Evolutionary conservation across 2,329 filamentous ascomycete species (phyloP), one percentile per base, ranked within the genome.

Genomic region (Chalaropsis ovoidea): DNA sequence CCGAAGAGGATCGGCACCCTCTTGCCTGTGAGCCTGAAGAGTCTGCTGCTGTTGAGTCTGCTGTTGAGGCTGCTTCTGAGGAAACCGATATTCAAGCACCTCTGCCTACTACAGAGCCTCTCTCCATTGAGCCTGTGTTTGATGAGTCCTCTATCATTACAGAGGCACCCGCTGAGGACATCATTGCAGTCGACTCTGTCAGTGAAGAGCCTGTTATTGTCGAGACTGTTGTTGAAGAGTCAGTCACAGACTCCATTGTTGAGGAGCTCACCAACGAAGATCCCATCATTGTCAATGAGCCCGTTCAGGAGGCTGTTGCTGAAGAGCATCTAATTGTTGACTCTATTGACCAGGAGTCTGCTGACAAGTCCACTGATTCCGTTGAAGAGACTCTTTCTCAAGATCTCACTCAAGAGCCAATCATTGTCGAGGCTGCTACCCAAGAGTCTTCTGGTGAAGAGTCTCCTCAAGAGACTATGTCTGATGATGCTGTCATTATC

Each of bases 271-370:
- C 47, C 17, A 62, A 62, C 19, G 56, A 62, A 43, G 65, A 62
- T 42, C 45, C 65, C n/a, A 58, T 67, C 31, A 31, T 31, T 31
- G 65, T 67, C 42, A 43, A 15, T 43, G 42, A 43, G 42, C 17
- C 42, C 42, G 11, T 10, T 15, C 7, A 13, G 17, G 42, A 43
- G 17, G 4, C 42, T 43, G 3, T 43, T 13, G 42, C 31, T 31
- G 31, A 31, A 6, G 31, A 31, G 31, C 31, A 31, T 31, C 3
- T 31, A 2, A 6, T 31, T 31, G 31, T 31, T 31, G 31, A 39
- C 35, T 6, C 35, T 39, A 10, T 10, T 39, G 35, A 3, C 7
- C 3, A 35, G 31, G 31, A 35, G 31, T 7, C 7, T 35, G 31
- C 7, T 35, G 31, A 35, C 31, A 35, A 35, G 31, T 35, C 31